These are phyloP conservation scores for Penicillium hordei DNA, from an alignment of 2,329 filamentous ascomycete genomes.

Conservation along the genomic window DNA sequence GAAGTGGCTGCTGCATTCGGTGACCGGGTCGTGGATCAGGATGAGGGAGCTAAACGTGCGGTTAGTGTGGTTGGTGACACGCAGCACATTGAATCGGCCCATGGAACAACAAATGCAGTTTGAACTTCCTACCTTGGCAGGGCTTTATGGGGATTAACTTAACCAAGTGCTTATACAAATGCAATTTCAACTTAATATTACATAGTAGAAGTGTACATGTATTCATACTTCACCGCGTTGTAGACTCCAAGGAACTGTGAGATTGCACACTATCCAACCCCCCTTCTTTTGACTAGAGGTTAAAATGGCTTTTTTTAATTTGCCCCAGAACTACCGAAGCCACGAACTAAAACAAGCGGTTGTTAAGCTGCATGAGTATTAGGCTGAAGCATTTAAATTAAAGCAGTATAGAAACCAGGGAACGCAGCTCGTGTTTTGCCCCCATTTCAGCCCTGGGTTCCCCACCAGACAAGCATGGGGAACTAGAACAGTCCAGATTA, in stretches of 20 bases:
- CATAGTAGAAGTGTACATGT: not conserved
- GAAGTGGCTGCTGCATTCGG: constrained; percentile 53
- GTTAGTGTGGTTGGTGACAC: constrained; percentile 26
- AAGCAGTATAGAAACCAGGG: not conserved
- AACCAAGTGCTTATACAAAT: not conserved
- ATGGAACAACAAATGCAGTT: not conserved
- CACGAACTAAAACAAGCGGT: not conserved
- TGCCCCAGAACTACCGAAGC: not conserved
- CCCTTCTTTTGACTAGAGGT: not conserved
- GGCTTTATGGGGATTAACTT: not conserved
- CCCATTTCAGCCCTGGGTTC: not conserved
- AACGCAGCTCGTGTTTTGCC: not conserved
- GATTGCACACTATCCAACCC: not conserved
- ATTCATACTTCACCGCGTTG: not conserved
- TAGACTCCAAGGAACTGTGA: too few relatives aligned
- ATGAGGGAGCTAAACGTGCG: constrained; percentile 27
- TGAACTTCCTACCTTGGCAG: not conserved
- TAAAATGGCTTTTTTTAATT: not conserved
- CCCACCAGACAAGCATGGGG: not conserved
- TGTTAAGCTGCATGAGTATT: not conserved
- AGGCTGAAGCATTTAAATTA: constrained; percentile 1
- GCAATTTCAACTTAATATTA: not conserved
- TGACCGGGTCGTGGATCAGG: constrained; percentile 44
- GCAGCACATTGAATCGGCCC: constrained; percentile 20
- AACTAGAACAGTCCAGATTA: not conserved